A percentile compares a stretch with the other conserved stretches of the same genome.
Conservation (phyloP, 2,329 filamentous ascomycete genomes). For the Chalaropsis thielavioides region DNA sequence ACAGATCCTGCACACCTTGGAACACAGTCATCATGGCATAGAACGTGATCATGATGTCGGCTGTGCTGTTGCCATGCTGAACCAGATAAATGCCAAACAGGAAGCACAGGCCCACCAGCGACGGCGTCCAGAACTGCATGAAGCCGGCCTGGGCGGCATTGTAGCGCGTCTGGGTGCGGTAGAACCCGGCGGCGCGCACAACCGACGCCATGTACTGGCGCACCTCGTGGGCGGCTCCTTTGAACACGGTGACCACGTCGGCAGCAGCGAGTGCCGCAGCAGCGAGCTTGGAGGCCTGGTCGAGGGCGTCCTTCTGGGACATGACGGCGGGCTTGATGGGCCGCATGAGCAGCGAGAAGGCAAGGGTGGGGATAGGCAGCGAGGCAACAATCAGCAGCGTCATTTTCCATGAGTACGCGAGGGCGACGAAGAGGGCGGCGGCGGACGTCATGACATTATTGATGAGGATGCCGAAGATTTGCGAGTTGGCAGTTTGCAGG, state of each 20-base stretch:
- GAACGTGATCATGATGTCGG: slow-evolving; percentile 67
- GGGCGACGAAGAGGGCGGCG: slow-evolving; percentile 54
- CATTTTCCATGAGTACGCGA: slow-evolving; percentile 71
- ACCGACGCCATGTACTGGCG: slow-evolving; percentile 48
- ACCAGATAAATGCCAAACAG: slow-evolving; percentile 71
- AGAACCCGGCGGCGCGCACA: slow-evolving; percentile 44
- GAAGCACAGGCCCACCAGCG: slow-evolving; percentile 77
- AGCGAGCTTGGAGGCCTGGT: slow-evolving; percentile 54
- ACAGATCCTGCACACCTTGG: slow-evolving; percentile 56
- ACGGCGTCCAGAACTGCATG: slow-evolving; percentile 57
- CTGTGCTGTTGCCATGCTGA: slow-evolving; percentile 42
- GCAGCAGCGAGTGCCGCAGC: slow-evolving; percentile 59
- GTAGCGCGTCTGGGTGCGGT: slow-evolving; percentile 51
- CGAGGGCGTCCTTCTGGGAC: slow-evolving; percentile 52
- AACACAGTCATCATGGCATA: slow-evolving; percentile 67
- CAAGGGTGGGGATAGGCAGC: slow-evolving; percentile 49
- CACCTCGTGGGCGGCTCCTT: slow-evolving; percentile 56
- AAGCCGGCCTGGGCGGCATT: slow-evolving; percentile 60
- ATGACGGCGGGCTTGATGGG: slow-evolving; percentile 52
- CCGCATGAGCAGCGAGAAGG: slow-evolving; percentile 46
- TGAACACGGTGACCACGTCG: slow-evolving; percentile 75
- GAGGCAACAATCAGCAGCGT: slow-evolving; percentile 65
- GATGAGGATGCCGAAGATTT: slow-evolving; percentile 58
- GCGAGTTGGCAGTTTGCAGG: slow-evolving; percentile 64
- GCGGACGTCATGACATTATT: slow-evolving; percentile 50